A percentile compares a stretch with the other conserved stretches of the same genome.
phyloP scores from a whole-genome alignment of 2,329 filamentous ascomycete genomes.

The Diplodia sapinea region DNA sequence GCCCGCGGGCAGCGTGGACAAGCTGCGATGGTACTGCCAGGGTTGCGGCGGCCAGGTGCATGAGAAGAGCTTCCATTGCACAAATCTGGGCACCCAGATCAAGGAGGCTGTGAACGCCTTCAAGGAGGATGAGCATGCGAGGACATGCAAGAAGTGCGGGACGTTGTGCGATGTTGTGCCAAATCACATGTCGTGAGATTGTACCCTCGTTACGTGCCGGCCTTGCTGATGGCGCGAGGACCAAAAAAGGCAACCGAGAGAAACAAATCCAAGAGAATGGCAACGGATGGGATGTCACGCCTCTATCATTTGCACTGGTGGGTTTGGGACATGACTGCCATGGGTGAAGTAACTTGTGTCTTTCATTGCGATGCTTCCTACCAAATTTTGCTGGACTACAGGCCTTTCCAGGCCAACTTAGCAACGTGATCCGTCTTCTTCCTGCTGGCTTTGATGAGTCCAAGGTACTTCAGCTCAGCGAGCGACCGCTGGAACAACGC shows the following conservation, averaged over 20 bases:
- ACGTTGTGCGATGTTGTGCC: slow-evolving; percentile 74
- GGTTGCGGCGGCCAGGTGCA: slow-evolving; percentile 75
- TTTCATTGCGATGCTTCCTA: background rate
- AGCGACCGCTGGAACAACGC: slow-evolving; percentile 84
- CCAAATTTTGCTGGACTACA: slow-evolving; percentile 52
- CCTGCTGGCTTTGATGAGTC: slow-evolving; percentile 85
- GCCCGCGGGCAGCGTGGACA: slow-evolving; percentile 72
- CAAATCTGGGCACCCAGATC: slow-evolving; percentile 90
- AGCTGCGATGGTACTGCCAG: slow-evolving; percentile 89
- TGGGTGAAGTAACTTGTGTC: background rate
- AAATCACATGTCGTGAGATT: slow-evolving; percentile 34
- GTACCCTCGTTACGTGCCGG: background rate
- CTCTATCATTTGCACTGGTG: background rate
- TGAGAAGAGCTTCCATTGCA: slow-evolving; percentile 86
- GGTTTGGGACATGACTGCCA: background rate
- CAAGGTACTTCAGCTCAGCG: slow-evolving; percentile 83
- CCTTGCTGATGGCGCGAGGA: background rate
- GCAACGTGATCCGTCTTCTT: slow-evolving; percentile 93
- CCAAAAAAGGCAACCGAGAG: background rate
- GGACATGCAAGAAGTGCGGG: slow-evolving; percentile 80
- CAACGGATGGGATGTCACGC: background rate
- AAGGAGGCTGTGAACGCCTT: slow-evolving; percentile 89
- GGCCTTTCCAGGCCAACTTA: slow-evolving; percentile 80
- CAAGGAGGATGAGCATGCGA: slow-evolving; percentile 68
- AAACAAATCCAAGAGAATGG: background rate